Base-by-base conservation (phyloP, 177 flowering plant genomes). In the Vitis hybrid region DNA sequence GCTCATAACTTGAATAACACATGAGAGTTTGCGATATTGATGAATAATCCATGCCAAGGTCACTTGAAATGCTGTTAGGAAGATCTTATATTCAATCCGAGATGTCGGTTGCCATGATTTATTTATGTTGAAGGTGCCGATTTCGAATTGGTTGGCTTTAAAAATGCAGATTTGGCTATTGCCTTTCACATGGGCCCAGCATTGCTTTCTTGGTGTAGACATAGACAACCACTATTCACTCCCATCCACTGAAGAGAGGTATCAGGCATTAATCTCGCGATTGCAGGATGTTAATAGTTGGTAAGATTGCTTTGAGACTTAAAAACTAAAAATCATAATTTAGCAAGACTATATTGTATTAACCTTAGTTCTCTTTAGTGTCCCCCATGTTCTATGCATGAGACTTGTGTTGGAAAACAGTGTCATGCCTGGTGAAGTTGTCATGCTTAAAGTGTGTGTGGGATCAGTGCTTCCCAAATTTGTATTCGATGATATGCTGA, bases 91-190 rank as follows among this genome's bases (percentile, higher is more conserved):
- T 88, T 74, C 82, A 81, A 72, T 80, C 85, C 82, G 69, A 84
- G 90, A 85, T 90, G 81, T 84, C 85, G 80, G 87, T 86, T 94
- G 85, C 90, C 89, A 83, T 92, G 89, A 83, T 93, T 89, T 91
- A 77, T 90, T 84, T 83, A 75, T 87, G 76, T 82, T 85, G 81
- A 88, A 91, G 86, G 88, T 93, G 89, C 93, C 97, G 72, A 86
- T 86, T 85, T 88, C 89, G 95, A 88, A 87, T 88, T 95, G 94
- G 96, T 89, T 95, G 99, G 97, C 97, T 95, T 90, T 84, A 91
- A 90, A 90, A 95, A 83, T 95, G 99, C 99, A 95, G 98, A 95
- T 95, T 77, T 86, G 94, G 91, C 88, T 84, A 84, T 84, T 88
- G 79, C 85, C 87, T 85, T 88, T 81, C 86, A 78, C 86, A 79